Evolutionary conservation across 1,139 yeast species (phyloP), one percentile per base, ranked within the genome.

Genomic region (Yamadazyma trypodendri): DNA sequence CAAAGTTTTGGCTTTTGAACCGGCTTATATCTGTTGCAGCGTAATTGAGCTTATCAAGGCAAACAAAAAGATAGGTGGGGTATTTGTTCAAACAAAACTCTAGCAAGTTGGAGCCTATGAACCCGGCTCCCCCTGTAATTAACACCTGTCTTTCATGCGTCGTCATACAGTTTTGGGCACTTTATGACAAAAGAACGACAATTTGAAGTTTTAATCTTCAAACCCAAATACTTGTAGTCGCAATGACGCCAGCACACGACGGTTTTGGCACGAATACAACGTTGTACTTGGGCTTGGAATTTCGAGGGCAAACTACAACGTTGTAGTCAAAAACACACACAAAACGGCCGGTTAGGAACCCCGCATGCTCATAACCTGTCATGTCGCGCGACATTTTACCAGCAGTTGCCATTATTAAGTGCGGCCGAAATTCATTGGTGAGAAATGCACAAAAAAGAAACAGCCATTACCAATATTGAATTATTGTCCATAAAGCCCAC

Each of bases 61-160:
- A 75, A 3, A 70, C 54, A 35, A 78, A 68, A 12, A 51, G 54
- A 46, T 60, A 61, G 18, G 54, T 44, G 1, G 78, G 76, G 46
- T 72, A 65, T 15, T 54, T 55, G 2, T 42, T 32, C 1, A 71
- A 69, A 36, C 72, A 53, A 40, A 58, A 56, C n/a, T 67, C 60
- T 14, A 75, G 61, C 41, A 74, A 61, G 60, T 77, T 68, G 1
- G 78, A 71, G 1, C 81, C 82, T 11, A 78, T 72, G 48, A 78
- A 78, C 2, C 84, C 84, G 6, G 79, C 79, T 2, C 81, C 83
- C 2, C 84, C 83, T 3, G 82, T 69, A 2, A 78, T 72, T 17
- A 77, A 55, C 14, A 76, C 56, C 27, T 45, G 36, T 33, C 47
- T 48, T 3, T 45, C 50, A 37, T 38, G 54, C 4, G 39, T 24